Percentiles rank a stretch among this genome's conserved stretches.
phyloP scores from a whole-genome alignment of 2,329 filamentous ascomycete genomes.

The Scedosporium dehoogii region DNA sequence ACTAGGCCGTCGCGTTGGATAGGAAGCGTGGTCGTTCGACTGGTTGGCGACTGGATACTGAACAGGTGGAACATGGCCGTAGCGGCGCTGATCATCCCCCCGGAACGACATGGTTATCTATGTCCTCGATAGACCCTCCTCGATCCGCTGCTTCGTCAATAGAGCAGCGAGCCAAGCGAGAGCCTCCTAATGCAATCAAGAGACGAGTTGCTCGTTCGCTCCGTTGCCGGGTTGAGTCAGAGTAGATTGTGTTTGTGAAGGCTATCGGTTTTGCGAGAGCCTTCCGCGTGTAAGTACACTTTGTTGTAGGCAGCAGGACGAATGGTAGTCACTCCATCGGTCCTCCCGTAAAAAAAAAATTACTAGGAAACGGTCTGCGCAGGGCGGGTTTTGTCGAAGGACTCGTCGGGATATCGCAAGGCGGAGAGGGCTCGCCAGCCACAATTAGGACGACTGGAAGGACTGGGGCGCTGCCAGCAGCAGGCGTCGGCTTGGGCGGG shows the following conservation, averaged over 20 bases:
- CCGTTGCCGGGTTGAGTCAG: not conserved
- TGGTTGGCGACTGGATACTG: constrained; percentile 44
- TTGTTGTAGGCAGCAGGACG: not conserved
- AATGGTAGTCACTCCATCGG: not conserved
- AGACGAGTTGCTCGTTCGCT: not conserved
- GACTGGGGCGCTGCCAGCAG: not conserved
- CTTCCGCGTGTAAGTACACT: not conserved
- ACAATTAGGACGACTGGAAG: not conserved
- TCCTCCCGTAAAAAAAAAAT: not conserved
- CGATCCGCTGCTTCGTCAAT: not conserved
- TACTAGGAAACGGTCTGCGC: not conserved
- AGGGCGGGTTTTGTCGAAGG: not conserved
- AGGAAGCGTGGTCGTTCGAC: constrained; percentile 17
- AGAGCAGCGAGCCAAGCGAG: not conserved
- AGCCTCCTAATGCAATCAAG: not conserved
- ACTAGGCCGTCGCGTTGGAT: constrained; percentile 44
- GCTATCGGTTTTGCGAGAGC: not conserved
- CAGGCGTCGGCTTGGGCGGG: not conserved
- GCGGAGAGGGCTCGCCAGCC: not conserved
- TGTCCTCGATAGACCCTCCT: not conserved
- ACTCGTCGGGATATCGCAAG: not conserved
- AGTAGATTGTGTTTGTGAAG: not conserved
- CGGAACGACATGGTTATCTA: constrained; percentile 47
- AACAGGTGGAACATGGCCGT: constrained; percentile 56
- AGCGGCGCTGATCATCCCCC: constrained; percentile 52